A percentile compares a stretch with the other conserved stretches of the same genome.
phyloP scores from a whole-genome alignment of 768 basidiomycete species.

The Cyathus striatus region DNA sequence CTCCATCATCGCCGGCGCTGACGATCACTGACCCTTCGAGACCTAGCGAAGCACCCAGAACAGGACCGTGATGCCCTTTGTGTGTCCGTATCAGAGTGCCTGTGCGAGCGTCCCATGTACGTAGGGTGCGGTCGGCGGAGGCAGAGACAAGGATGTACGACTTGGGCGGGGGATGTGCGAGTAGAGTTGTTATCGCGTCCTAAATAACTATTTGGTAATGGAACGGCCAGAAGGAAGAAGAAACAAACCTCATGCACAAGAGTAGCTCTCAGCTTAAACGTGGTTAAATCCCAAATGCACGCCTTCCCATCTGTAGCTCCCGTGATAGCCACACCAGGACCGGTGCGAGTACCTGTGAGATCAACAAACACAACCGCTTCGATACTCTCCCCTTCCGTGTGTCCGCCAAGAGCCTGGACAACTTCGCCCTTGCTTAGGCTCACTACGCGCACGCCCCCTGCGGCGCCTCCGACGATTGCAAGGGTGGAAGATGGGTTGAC shows the following conservation, averaged over 20 bases:
- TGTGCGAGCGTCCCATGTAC: slow-evolving; percentile 90
- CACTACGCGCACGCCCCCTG: slow-evolving; percentile 82
- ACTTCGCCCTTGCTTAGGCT: slow-evolving; percentile 85
- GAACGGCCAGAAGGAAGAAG: slow-evolving; percentile 1
- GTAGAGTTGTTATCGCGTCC: slow-evolving; percentile 84
- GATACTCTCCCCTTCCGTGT: slow-evolving; percentile 82
- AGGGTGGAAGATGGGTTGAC: slow-evolving; percentile 83
- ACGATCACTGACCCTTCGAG: slow-evolving; percentile 68
- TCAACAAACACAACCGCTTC: slow-evolving; percentile 86
- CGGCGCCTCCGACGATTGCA: slow-evolving; percentile 85
- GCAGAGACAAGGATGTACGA: slow-evolving; percentile 77
- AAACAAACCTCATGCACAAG: slow-evolving; percentile 72
- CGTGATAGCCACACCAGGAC: slow-evolving; percentile 67
- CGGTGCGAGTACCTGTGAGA: slow-evolving; percentile 46
- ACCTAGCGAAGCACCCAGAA: slow-evolving; percentile 73
- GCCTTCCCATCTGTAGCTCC: slow-evolving; percentile 93
- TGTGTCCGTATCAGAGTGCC: slow-evolving; percentile 76
- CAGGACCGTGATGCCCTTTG: slow-evolving; percentile 73
- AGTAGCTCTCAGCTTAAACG: slow-evolving; percentile 78
- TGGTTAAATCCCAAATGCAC: slow-evolving; percentile 91
- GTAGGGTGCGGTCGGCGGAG: slow-evolving; percentile 81
- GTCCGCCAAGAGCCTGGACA: slow-evolving; percentile 73
- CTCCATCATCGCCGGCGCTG: slow-evolving; percentile 88
- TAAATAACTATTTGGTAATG: slow-evolving; percentile 21
- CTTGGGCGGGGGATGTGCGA: slow-evolving; percentile 70